Base-by-base conservation (phyloP, 73 alveolate genomes). In the Uronychia setigera region DNA sequence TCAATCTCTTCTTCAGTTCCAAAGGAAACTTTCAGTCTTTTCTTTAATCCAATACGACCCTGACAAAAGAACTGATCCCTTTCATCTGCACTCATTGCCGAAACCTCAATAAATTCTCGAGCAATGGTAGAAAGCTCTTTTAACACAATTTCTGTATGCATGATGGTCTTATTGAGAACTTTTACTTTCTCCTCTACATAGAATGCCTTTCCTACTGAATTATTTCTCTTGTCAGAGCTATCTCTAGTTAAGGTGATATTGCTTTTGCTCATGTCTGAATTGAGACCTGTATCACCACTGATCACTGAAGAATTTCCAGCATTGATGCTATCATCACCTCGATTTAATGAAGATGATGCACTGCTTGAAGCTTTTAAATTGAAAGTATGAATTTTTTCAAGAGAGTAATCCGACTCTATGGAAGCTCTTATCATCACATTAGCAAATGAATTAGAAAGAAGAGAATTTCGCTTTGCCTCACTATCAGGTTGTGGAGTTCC, bases 321-420 rank as follows among this genome's bases (percentile, higher is more conserved):
- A 46, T 46, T 46, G 67, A 46, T 5, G 19, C 67, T 46, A 19
- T 46, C 67, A 11, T 46, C n/a, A n/a, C n/a, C 67, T 46, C 67
- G 19, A 19, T 46, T 46, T 19, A 46, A 46, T 5, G 67, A 46
- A 19, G 67, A 46, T 11, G 67, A 46, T 11, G 67, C 67, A 46
- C 67, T 46, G 19, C 19, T 28, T 29, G 59, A 26, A 76, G 32
- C 32, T 35, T 83, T 88, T 34, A 88, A 77, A 59, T 77, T 67
- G 76, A 88, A 88, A 25, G 94, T 88, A 34, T 88, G 94, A 14
- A 88, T 79, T 29, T 83, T 84, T 58, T 88, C 94, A 29, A 88
- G 84, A 1, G 91, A 83, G 1, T 60, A 35, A 0, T 67, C 79
- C 5, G 32, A 1, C 29, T 67, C 79, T 26, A 67, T 67, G 14